A percentile compares a stretch with the other conserved stretches of the same genome.
phyloP scores from a whole-genome alignment of 192 early-diverging fungal species.

The Backusella mclennaniae region DNA sequence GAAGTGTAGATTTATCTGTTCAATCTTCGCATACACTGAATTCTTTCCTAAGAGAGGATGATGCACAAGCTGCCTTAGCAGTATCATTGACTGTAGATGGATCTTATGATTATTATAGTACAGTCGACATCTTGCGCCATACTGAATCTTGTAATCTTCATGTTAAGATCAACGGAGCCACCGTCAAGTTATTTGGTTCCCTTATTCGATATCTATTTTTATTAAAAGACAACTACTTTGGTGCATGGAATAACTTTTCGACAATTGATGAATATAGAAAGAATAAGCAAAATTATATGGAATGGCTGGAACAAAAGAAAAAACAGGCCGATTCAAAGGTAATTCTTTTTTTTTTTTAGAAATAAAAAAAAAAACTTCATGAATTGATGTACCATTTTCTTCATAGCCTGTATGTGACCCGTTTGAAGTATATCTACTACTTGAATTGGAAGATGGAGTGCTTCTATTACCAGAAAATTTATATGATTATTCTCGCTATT shows the following conservation, averaged over 20 bases:
- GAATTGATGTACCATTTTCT: not conserved
- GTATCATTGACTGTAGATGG: constrained; percentile 44
- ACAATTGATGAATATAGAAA: constrained; percentile 64
- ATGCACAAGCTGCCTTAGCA: constrained; percentile 46
- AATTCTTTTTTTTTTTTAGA: not conserved
- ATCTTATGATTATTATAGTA: constrained; percentile 52
- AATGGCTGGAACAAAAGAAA: constrained; percentile 29
- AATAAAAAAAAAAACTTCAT: not conserved
- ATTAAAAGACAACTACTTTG: constrained; percentile 72
- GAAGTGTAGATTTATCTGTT: constrained; percentile 46
- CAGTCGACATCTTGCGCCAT: constrained; percentile 43
- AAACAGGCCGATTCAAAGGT: constrained; percentile 56
- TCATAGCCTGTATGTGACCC: constrained; percentile 41
- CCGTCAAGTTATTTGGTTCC: constrained; percentile 65
- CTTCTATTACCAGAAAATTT: constrained; percentile 57
- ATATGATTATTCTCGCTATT: constrained; percentile 51
- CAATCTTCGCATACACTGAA: constrained; percentile 66
- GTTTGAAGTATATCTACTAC: constrained; percentile 54
- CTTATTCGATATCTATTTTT: constrained; percentile 65
- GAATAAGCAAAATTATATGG: constrained; percentile 32
- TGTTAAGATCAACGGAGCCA: constrained; percentile 46
- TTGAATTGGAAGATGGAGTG: constrained; percentile 46
- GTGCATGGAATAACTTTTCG: constrained; percentile 54
- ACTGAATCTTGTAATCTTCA: constrained; percentile 51
- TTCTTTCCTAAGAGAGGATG: constrained; percentile 53